Base-by-base conservation (phyloP, 768 basidiomycete species). In the Boletellus sp. region DNA sequence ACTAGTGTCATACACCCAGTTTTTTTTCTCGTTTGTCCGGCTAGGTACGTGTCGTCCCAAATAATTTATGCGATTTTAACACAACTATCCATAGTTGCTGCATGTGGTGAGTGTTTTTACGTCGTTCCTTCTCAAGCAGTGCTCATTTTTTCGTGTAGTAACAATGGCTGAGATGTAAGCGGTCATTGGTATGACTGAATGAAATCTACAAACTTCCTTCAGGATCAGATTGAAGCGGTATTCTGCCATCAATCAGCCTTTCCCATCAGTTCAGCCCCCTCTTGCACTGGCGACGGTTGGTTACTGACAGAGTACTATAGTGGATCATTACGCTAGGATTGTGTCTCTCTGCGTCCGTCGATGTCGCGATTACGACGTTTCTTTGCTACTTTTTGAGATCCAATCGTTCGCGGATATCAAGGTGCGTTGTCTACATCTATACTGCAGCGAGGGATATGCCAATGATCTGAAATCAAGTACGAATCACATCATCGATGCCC, bases 311-410 rank as follows among this genome's bases (percentile, higher is more conserved):
- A 31, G 31, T 3, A n/a, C 23, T 9, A 7, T 33, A 80, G 76
- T 74, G 71, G 67, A 56, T 72, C 4, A 77, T 78, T 52, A 78
- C 78, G 3, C 57, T 68, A 1, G 78, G 78, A 10, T 62, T 81
- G 0, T 58, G 69, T 1, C 66, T 80, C 2, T 79, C 78, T 4
- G 72, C 73, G 2, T 47, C 67, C 4, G 61, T 78, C 32, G 79
- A 81, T 52, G 55, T 79, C 41, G 48, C 77, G 15, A 78, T 79
- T 45, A 76, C 75, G 7, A 58, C 41, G 3, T 69, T 61, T 17
- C 65, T 80, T 20, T 75, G 73, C 48, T 72, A 67, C 45, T 68
- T 73, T 24, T 62, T 81, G 17, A 61, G 64, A 51, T 62, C 58
- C 28, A 75, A 69, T 33, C 68, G 71, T 26, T 75, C 70, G 34